Base-by-base conservation (phyloP, 768 basidiomycete species). In the Peribolospora kevripleyi region DNA sequence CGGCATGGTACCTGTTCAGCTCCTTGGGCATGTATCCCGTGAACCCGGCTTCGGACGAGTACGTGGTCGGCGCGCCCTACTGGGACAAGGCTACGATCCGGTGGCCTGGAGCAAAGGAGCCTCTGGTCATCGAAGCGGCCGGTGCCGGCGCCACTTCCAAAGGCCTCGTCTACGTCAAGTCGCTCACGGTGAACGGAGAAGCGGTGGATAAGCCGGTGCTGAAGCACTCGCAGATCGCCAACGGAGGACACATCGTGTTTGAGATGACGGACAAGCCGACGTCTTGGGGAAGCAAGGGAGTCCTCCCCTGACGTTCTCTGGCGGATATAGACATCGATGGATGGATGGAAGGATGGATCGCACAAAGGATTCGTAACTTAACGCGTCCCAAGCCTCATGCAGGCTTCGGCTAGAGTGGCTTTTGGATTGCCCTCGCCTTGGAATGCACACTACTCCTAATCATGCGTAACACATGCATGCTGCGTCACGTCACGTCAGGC, bases 1-100 rank as follows among this genome's bases (percentile, higher is more conserved):
- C 80, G 61, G 81, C 83, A 0, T 86, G 84, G 84, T 85, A 79
- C 61, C 72, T 85, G 10, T 85, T 84, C 68, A 79, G 76, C 51
- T 76, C 82, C 0, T 72, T 87, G 66, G 83, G 84, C 1, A 82
- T 86, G 65, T 86, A 86, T 61, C 82, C 65, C 25, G 25, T 25
- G 25, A 80, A 85, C 63, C 84, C 84, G 0, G 80, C 80, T 0
- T 81, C 79, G 0, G 77, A 75, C 2, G 75, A 76, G 61, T 86
- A 85, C 58, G 70, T 84, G 55, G 70, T 87, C 49, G 84, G 83
- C 1, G 59, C 67, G 0, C 55, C 61, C 1, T 60, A 60, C 41
- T 65, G 40, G 50, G 25, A 51, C 13, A 39, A 40, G 50, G 25
- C 25, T 25, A 25, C 25, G 25, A 51, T 9, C 45, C 45, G 45